A percentile compares a stretch with the other conserved stretches of the same genome.
Conservation (phyloP, 306 rosid genomes). For the Prunus mongolica region DNA sequence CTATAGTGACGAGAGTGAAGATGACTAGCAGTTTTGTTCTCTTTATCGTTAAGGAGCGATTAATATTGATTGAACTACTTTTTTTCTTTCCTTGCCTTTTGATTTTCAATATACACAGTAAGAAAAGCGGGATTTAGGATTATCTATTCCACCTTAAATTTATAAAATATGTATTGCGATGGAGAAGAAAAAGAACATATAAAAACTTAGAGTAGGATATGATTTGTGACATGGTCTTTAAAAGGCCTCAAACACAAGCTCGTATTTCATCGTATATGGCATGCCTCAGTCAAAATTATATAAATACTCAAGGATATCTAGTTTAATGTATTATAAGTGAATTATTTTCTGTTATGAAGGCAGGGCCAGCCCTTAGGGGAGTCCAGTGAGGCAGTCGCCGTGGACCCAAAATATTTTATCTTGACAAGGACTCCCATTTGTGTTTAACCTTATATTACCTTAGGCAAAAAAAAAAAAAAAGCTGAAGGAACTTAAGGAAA, state of each 20-base stretch:
- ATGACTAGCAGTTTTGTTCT: conserved; percentile 32
- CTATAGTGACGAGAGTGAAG: conserved; percentile 90
- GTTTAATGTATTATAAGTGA: not conserved
- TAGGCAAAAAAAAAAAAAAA: not conserved
- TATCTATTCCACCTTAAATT: not conserved
- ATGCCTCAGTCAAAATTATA: not conserved
- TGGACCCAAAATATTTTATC: no score
- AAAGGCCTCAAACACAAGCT: not conserved
- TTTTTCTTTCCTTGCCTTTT: not conserved
- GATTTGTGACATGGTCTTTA: not conserved
- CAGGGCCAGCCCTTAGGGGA: not conserved
- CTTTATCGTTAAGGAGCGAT: not conserved
- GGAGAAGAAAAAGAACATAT: not conserved
- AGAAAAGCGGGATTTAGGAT: not conserved
- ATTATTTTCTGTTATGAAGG: not conserved
- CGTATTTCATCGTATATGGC: not conserved
- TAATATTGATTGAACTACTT: not conserved
- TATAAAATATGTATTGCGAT: not conserved
- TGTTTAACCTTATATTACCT: not conserved
- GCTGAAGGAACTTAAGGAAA: not conserved
- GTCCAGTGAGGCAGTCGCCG: not conserved
- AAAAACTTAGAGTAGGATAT: not conserved
- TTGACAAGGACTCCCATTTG: not conserved
- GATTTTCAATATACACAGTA: not conserved
- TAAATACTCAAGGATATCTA: not conserved